phyloP scores from a whole-genome alignment of 768 basidiomycete species.

The Tricholoma saponaceum region DNA sequence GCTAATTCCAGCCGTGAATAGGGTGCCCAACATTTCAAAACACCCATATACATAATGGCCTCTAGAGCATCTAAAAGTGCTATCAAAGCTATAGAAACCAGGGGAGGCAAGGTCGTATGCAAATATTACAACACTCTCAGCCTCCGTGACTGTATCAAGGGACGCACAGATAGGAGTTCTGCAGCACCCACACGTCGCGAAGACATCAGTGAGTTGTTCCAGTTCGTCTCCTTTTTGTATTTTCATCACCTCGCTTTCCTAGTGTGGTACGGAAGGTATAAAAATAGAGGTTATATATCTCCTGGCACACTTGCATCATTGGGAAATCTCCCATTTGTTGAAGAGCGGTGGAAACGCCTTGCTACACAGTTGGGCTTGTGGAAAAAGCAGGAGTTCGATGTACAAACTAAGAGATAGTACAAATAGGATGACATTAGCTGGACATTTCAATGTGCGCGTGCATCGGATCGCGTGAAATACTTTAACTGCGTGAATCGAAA shows the following conservation, averaged over 20 bases:
- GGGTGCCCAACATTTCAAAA: constrained; percentile 64
- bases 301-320: constrained; percentile 51
- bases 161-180: constrained; percentile 60
- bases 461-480: constrained; percentile 57
- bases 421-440: constrained; percentile 9
- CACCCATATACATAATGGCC: constrained; percentile 74
- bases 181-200: constrained; percentile 84
- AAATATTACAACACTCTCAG: constrained; percentile 89
- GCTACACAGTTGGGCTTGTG: constrained; percentile 59
- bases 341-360: constrained; percentile 67
- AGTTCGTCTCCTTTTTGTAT: background rate
- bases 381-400: constrained; percentile 40
- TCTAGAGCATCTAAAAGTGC: constrained; percentile 87
- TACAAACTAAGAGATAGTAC: constrained; percentile 36
- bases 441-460: constrained; percentile 28
- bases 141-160: constrained; percentile 74
- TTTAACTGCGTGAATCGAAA: constrained; percentile 53
- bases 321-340: constrained; percentile 49
- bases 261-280: constrained; percentile 79
- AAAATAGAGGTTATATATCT: constrained; percentile 75
- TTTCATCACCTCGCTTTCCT: constrained; percentile 3
- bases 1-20: constrained; percentile 21
- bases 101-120: constrained; percentile 82
- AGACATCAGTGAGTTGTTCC: constrained; percentile 65
- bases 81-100: constrained; percentile 76